phyloP scores from a whole-genome alignment of 2,329 filamentous ascomycete species.

The Claviceps spartinae region DNA sequence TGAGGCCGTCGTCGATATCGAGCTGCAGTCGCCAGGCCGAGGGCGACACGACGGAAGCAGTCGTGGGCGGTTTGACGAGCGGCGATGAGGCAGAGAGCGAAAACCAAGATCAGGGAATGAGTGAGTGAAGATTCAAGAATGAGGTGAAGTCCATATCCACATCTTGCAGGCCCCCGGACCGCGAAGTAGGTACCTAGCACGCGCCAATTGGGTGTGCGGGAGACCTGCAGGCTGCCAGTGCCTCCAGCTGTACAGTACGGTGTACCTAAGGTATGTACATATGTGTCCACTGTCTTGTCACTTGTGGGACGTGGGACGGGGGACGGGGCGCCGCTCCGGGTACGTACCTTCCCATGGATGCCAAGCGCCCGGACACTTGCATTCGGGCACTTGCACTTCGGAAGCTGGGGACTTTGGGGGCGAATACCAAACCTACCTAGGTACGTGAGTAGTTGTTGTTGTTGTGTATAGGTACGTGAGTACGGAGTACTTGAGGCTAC shows the following conservation, averaged over 20 bases:
- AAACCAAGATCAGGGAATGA: constrained; percentile 9
- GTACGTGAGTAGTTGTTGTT: no score
- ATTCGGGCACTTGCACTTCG: not conserved
- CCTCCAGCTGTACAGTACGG: not conserved
- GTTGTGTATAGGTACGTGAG: no score
- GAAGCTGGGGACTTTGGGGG: no score
- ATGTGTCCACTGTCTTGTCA: no score
- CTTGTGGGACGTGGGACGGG: not conserved
- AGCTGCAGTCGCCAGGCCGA: constrained; percentile 2
- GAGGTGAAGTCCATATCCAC: constrained; percentile 12
- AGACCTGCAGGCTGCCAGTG: not conserved
- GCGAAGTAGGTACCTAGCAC: not conserved
- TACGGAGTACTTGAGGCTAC: no score
- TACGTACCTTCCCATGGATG: not conserved
- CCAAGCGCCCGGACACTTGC: not conserved
- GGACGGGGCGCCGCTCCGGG: not conserved
- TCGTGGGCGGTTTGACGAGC: not conserved
- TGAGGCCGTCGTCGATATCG: not conserved
- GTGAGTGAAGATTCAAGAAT: constrained; percentile 15
- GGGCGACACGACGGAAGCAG: not conserved
- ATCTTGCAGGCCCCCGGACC: not conserved
- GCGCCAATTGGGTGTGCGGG: not conserved
- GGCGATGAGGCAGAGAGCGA: constrained; percentile 4
- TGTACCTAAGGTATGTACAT: no score
- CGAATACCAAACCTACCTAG: no score